Conservation (phyloP, 176 grass and related monocot species). For the Oryza meyeriana region DNA sequence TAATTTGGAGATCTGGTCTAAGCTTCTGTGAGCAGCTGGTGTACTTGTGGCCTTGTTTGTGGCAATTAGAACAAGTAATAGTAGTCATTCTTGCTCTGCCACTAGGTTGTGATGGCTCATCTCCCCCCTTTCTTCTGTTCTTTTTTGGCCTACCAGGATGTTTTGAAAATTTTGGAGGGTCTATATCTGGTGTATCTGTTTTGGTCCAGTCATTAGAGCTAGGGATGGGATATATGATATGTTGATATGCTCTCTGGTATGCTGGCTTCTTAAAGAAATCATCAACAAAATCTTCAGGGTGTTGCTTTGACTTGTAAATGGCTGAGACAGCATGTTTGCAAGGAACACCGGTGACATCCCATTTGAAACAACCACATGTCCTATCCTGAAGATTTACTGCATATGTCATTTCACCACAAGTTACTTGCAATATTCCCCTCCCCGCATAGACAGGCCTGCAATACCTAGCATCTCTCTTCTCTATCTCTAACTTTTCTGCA, state of each 20-base stretch:
- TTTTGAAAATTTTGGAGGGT: not conserved
- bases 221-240: not conserved
- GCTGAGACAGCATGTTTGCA: not conserved
- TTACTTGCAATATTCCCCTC: not conserved
- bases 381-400: not conserved
- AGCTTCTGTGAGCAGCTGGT: not conserved
- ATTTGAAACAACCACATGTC: not conserved
- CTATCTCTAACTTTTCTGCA: not conserved
- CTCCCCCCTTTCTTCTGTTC: not conserved
- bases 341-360: not conserved
- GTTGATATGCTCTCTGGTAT: not conserved
- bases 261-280: not conserved
- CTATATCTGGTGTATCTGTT: not conserved
- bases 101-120: not conserved
- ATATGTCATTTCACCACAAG: not conserved
- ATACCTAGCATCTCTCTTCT: not conserved
- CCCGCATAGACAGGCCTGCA: not conserved
- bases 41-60: not conserved
- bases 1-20: not conserved
- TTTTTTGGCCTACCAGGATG: not conserved
- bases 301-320: not conserved
- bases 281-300: not conserved
- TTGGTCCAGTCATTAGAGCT: not conserved
- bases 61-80: not conserved
- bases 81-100: not conserved